Evolutionary conservation across 441 rosid species (phyloP).

Genomic region (Manihot esculenta): DNA sequence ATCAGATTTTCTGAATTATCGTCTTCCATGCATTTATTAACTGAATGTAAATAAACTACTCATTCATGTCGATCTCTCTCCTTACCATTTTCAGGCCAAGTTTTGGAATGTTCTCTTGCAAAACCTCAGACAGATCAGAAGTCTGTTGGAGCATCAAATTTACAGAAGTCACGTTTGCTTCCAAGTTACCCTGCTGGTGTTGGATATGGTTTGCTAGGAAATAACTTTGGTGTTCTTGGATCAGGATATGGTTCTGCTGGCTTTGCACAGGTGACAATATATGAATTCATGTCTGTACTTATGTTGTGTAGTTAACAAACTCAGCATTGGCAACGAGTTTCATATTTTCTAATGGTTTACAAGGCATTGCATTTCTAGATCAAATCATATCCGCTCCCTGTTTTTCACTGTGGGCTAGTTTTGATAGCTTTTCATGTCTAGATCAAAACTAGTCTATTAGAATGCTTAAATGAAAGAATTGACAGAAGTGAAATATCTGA

Average conservation of each 20-base stretch:
- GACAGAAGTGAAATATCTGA: no score
- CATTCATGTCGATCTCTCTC: slow-evolving; percentile 5
- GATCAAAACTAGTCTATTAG: no score
- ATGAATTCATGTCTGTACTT: not conserved
- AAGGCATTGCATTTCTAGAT: not conserved
- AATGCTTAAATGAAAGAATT: no score
- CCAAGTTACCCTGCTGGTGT: slow-evolving; percentile 63
- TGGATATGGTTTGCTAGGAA: slow-evolving; percentile 74
- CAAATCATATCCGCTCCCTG: not conserved
- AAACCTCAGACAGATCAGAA: slow-evolving; percentile 96
- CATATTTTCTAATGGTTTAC: not conserved
- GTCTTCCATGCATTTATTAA: not conserved
- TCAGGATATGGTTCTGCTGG: slow-evolving; percentile 70
- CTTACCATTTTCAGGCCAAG: slow-evolving; percentile 50
- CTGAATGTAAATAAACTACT: not conserved
- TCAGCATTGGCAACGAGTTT: not conserved
- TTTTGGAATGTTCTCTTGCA: slow-evolving; percentile 93
- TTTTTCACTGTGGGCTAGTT: not conserved
- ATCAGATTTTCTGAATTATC: slow-evolving; percentile 7
- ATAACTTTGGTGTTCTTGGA: slow-evolving; percentile 62
- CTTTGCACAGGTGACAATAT: slow-evolving; percentile 64
- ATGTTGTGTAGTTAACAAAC: not conserved
- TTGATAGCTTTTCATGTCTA: no score
- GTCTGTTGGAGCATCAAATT: slow-evolving; percentile 45
- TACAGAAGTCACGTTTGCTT: slow-evolving; percentile 59